These are phyloP conservation scores for Monilinia aucupariae DNA, from an alignment of 2,329 filamentous ascomycete species.

Conservation along the genomic window DNA sequence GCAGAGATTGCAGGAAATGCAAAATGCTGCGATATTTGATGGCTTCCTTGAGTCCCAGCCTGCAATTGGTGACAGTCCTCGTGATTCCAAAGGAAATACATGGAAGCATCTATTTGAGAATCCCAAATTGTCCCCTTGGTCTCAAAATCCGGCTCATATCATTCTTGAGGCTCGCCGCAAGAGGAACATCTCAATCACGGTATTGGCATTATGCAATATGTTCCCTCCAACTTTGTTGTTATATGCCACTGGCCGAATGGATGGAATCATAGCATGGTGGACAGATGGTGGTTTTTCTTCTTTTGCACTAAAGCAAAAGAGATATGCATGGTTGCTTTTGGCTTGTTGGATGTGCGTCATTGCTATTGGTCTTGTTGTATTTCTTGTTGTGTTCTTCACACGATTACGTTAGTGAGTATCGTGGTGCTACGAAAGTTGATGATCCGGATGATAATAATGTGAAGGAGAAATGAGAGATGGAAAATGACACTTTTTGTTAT, in stretches of 20 bases:
- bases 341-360: slow-evolving; percentile 22
- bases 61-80: not conserved
- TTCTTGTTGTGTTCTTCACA: slow-evolving; percentile 20
- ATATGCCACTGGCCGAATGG: slow-evolving; percentile 27
- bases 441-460: not conserved
- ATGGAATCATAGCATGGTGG: slow-evolving; percentile 29
- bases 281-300: slow-evolving; percentile 25
- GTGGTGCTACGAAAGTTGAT: not conserved
- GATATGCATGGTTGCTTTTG: slow-evolving; percentile 22
- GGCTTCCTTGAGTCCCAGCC: slow-evolving; percentile 20
- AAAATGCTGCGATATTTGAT: slow-evolving; percentile 24
- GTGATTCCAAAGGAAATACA: slow-evolving; percentile 14
- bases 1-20: slow-evolving; percentile 22
- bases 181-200: slow-evolving; percentile 25
- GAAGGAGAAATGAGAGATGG: not conserved
- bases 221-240: slow-evolving; percentile 31
- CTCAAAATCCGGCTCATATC: slow-evolving; percentile 19
- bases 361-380: slow-evolving; percentile 23
- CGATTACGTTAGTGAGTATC: not conserved
- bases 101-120: slow-evolving; percentile 23
- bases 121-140: slow-evolving; percentile 23
- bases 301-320: slow-evolving; percentile 29
- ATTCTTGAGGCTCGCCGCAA: slow-evolving; percentile 20
- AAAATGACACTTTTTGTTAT: too few species aligned
- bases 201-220: slow-evolving; percentile 27